phyloP scores from a whole-genome alignment of 1,139 yeast species.

The Debaryomyces sp. region DNA sequence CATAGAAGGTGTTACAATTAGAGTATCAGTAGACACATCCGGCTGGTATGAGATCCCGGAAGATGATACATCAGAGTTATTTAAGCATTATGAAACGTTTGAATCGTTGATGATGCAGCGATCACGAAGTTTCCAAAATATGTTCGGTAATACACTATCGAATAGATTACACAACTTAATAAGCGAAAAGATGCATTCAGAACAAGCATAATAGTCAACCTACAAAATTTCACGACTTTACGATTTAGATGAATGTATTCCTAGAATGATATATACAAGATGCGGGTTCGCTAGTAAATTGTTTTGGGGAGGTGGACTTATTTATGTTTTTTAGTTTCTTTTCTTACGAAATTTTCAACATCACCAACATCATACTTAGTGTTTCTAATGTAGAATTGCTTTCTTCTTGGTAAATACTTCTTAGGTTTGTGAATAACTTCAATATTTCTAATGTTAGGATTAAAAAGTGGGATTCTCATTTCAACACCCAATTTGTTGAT shows the following conservation, averaged over 20 bases:
- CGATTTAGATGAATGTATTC: constrained; percentile 1
- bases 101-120: constrained; percentile 46
- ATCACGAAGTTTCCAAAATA: constrained; percentile 33
- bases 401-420: constrained; percentile 70
- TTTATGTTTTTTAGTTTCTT: constrained; percentile 23
- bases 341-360: constrained; percentile 52
- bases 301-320: constrained; percentile 1
- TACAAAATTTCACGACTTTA: constrained; percentile 5
- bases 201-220: not conserved
- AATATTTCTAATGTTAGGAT: constrained; percentile 72
- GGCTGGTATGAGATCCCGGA: constrained; percentile 37
- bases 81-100: constrained; percentile 40
- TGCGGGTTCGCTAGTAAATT: constrained; percentile 9
- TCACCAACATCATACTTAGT: constrained; percentile 83
- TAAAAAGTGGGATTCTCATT: constrained; percentile 73
- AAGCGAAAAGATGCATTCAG: constrained; percentile 5
- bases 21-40: constrained; percentile 29
- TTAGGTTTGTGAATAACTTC: constrained; percentile 76
- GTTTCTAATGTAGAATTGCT: constrained; percentile 86
- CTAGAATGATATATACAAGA: constrained; percentile 14
- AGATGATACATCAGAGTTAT: constrained; percentile 8
- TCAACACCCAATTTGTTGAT: constrained; percentile 81
- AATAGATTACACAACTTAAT: constrained; percentile 22
- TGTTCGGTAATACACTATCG: constrained; percentile 33
- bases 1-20: constrained; percentile 20